Evolutionary conservation across 2,329 filamentous ascomycete genomes (phyloP).

Genomic region (Diplodia seriata): DNA sequence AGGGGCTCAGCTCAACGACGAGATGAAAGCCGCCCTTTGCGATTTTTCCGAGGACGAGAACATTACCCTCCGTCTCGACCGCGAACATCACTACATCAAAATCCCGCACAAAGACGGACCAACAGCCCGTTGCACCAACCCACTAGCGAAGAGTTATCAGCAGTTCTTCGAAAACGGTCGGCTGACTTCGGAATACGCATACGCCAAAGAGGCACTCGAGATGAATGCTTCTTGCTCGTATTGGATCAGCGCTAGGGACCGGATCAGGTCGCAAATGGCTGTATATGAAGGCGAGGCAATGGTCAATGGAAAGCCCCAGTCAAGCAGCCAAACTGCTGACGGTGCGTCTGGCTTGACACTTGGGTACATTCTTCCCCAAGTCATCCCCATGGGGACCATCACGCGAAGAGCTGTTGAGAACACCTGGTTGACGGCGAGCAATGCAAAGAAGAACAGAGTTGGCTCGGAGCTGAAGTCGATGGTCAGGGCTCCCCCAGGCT

Average conservation of each 20-base stretch:
- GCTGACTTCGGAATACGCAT: constrained; percentile 83
- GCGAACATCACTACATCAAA: constrained; percentile 78
- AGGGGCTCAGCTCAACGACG: constrained; percentile 45
- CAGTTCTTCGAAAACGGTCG: constrained; percentile 89
- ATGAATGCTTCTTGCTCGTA: constrained; percentile 99
- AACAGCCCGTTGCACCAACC: constrained; percentile 80
- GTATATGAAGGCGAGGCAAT: constrained; percentile 75
- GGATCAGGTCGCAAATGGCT: constrained; percentile 94
- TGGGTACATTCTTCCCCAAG: constrained; percentile 92
- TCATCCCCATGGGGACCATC: constrained; percentile 98
- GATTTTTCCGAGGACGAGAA: constrained; percentile 79
- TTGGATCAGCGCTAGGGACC: constrained; percentile 94
- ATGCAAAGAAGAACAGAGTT: constrained; percentile 94
- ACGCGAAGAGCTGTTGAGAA: constrained; percentile 95
- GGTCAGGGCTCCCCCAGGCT: constrained; percentile 88
- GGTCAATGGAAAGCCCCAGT: constrained; percentile 37
- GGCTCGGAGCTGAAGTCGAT: constrained; percentile 97
- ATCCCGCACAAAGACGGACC: constrained; percentile 96
- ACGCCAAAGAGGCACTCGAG: constrained; percentile 92
- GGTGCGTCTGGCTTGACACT: constrained; percentile 46
- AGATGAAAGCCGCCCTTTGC: constrained; percentile 69
- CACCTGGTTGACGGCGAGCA: constrained; percentile 97
- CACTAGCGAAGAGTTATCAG: constrained; percentile 89
- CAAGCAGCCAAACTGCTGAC: constrained; percentile 36
- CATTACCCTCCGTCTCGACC: constrained; percentile 69